A percentile compares a stretch with the other conserved stretches of the same genome.
These are phyloP conservation scores for Psilocybe mexicana DNA, from an alignment of 1,284 basidiomycete species.

Conservation along the genomic window DNA sequence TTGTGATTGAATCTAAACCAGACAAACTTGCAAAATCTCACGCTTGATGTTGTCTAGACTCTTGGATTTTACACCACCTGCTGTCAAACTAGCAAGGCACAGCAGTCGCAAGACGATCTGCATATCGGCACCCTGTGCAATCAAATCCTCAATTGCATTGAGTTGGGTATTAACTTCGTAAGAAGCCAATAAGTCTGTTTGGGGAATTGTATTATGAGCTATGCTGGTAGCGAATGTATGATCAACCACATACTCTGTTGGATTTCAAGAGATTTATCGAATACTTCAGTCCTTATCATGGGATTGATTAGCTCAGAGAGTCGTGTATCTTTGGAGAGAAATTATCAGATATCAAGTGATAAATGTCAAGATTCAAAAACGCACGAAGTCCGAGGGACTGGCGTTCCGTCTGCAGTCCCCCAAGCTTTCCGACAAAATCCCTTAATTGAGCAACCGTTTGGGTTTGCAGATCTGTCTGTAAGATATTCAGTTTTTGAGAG, in stretches of 20 bases:
- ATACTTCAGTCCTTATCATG: slow-evolving; percentile 84
- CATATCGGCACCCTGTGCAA: slow-evolving; percentile 83
- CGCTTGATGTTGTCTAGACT: slow-evolving; percentile 86
- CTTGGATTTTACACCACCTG: slow-evolving; percentile 88
- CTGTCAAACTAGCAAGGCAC: slow-evolving; percentile 83
- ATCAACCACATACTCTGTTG: slow-evolving; percentile 80
- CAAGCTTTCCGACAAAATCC: slow-evolving; percentile 94
- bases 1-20: slow-evolving; percentile 11
- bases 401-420: slow-evolving; percentile 90
- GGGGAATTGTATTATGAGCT: not conserved
- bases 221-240: not conserved
- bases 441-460: slow-evolving; percentile 91
- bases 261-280: slow-evolving; percentile 91
- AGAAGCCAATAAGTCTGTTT: slow-evolving; percentile 84
- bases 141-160: slow-evolving; percentile 81
- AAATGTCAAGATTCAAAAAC: slow-evolving; percentile 16
- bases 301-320: slow-evolving; percentile 91
- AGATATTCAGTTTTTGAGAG: not conserved
- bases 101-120: slow-evolving; percentile 77
- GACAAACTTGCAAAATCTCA: slow-evolving; percentile 83
- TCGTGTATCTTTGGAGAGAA: slow-evolving; percentile 72
- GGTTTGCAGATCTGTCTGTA: slow-evolving; percentile 58
- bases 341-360: slow-evolving; percentile 1
- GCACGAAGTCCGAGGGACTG: slow-evolving; percentile 85
- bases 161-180: slow-evolving; percentile 82